Conservation (phyloP, 352 stramenopile species). For the Phytophthora europaea region DNA sequence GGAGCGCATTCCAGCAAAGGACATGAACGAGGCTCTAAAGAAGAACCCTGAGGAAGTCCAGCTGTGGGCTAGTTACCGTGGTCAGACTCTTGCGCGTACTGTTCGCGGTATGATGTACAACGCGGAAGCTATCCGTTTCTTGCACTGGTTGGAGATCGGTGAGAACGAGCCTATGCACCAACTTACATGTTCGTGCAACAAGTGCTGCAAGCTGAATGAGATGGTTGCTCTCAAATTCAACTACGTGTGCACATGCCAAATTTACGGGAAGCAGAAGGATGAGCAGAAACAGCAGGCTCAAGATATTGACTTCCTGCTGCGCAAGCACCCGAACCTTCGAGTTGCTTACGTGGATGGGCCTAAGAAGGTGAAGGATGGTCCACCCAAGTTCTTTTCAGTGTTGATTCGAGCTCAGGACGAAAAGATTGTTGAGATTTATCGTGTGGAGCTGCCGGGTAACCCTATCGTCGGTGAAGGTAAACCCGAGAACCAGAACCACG, state of each 20-base stretch:
- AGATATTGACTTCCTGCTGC: conserved; percentile 80
- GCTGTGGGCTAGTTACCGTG: conserved; percentile 84
- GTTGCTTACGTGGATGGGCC: conserved; percentile 85
- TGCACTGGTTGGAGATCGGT: conserved; percentile 89
- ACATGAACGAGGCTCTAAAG: conserved; percentile 85
- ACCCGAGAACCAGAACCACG: conserved; percentile 89
- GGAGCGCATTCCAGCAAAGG: conserved; percentile 78
- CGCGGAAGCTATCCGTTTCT: conserved; percentile 82
- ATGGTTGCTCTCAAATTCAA: conserved; percentile 90
- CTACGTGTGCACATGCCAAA: conserved; percentile 90
- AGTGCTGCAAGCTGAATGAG: conserved; percentile 81
- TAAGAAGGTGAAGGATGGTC: conserved; percentile 89
- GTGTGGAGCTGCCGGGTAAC: conserved; percentile 80
- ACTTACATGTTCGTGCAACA: conserved; percentile 77
- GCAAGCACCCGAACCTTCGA: conserved; percentile 77
- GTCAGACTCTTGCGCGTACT: conserved; percentile 82
- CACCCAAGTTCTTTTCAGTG: conserved; percentile 86
- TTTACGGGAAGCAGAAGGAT: conserved; percentile 88
- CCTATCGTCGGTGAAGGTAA: conserved; percentile 89
- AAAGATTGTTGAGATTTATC: conserved; percentile 82
- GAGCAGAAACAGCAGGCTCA: conserved; percentile 84
- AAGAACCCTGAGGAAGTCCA: conserved; percentile 85
- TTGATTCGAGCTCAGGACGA: conserved; percentile 76
- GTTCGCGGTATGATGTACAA: conserved; percentile 91
- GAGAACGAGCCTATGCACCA: conserved; percentile 89